These are phyloP conservation scores for Chenopodium quinoa DNA, from an alignment of 148 eudicot species.

Conservation along the genomic window DNA sequence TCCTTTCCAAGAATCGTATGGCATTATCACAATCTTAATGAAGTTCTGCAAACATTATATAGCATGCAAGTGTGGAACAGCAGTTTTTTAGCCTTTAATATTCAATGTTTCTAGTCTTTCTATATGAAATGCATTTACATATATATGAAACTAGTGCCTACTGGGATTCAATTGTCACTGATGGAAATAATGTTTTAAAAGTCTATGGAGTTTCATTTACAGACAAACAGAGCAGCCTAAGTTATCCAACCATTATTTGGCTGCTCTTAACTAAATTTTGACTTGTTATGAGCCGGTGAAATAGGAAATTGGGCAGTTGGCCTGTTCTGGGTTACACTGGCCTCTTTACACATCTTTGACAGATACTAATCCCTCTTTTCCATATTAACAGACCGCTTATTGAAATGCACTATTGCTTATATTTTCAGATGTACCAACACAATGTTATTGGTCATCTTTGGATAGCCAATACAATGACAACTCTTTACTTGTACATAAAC, in stretches of 20 bases:
- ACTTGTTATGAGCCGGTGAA: background rate
- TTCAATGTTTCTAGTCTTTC: background rate
- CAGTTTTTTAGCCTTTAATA: background rate
- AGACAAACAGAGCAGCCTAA: background rate
- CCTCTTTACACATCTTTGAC: too few relatives aligned
- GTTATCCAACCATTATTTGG: background rate
- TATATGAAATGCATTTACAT: background rate
- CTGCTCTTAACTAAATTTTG: background rate
- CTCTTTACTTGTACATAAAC: background rate
- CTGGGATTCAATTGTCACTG: background rate
- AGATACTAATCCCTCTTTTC: too few relatives aligned
- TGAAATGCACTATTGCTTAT: too few relatives aligned
- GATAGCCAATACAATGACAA: background rate
- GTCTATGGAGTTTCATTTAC: background rate
- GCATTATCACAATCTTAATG: background rate
- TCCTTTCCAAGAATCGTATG: background rate
- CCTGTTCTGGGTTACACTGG: background rate
- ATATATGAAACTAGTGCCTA: background rate
- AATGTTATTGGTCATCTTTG: background rate
- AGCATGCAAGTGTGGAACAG: background rate
- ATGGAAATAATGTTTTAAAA: too few relatives aligned
- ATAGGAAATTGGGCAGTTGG: background rate
- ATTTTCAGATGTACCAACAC: background rate
- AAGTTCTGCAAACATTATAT: background rate
- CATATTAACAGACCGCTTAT: too few relatives aligned